phyloP scores from a whole-genome alignment of 2,329 filamentous ascomycete species.

The Stenocarpella maydis region DNA sequence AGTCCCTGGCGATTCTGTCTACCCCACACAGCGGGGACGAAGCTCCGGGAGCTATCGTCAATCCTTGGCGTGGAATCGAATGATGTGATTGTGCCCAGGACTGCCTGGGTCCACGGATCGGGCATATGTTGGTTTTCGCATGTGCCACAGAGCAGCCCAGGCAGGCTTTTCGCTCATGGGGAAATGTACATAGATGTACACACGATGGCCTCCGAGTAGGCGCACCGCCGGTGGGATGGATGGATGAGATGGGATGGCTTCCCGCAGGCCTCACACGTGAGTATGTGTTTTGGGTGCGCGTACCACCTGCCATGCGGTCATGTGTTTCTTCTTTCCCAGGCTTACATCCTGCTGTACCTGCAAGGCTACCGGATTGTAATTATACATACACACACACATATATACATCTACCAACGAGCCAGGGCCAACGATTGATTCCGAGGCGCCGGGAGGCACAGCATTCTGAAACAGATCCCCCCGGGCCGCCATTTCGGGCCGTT shows the following conservation, averaged over 20 bases:
- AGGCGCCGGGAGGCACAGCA: conserved; percentile 2
- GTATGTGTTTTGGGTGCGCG: not conserved
- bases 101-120: no score
- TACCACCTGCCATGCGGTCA: no score
- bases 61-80: no score
- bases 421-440: not conserved
- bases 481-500: conserved; percentile 17
- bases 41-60: no score
- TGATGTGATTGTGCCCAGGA: no score
- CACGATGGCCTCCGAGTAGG: no score
- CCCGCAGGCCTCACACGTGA: not conserved
- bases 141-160: not conserved
- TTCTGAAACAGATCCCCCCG: conserved; percentile 16
- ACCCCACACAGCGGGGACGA: no score
- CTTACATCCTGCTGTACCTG: not conserved
- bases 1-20: not conserved
- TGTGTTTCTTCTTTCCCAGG: no score
- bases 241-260: no score
- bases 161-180: not conserved
- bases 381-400: not conserved
- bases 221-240: no score
- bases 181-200: not conserved
- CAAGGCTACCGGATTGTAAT: not conserved
- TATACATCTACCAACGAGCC: not conserved
- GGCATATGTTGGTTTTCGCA: not conserved